Conservation (phyloP, 2,329 filamentous ascomycete species). For the Teratosphaeria zuluensis region DNA sequence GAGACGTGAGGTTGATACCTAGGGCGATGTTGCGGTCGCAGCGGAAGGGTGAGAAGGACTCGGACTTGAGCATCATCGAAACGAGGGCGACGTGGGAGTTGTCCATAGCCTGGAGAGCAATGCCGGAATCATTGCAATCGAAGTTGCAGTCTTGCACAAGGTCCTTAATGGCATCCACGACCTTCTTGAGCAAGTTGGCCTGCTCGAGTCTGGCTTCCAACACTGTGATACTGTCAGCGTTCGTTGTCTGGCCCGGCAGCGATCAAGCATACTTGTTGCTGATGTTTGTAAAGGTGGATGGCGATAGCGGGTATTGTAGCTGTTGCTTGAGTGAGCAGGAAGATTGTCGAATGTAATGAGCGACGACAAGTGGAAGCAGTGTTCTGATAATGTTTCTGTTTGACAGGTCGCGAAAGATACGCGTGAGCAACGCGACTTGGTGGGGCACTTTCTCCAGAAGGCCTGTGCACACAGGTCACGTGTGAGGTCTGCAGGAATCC, state of each 20-base stretch:
- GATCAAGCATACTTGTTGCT: background rate
- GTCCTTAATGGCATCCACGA: constrained; percentile 98
- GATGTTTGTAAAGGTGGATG: background rate
- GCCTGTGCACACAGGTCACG: background rate
- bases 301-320: background rate
- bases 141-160: constrained; percentile 99
- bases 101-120: constrained; percentile 98
- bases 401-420: background rate
- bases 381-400: background rate
- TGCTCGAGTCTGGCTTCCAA: constrained; percentile 96
- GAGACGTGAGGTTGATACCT: constrained; percentile 89
- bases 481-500: background rate
- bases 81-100: constrained; percentile 98
- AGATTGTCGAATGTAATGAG: background rate
- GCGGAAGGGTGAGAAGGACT: constrained; percentile 87
- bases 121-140: constrained; percentile 99
- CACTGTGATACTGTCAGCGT: constrained; percentile 36
- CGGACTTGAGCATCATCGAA: constrained; percentile 96
- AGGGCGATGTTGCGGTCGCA: constrained; percentile 99
- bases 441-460: background rate
- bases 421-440: background rate
- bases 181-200: constrained; percentile 90
- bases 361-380: background rate
- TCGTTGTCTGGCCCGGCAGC: background rate
- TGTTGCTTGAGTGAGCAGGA: background rate